phyloP scores from a whole-genome alignment of 2,329 filamentous ascomycete genomes.

The Alternaria hordeiaustralica region DNA sequence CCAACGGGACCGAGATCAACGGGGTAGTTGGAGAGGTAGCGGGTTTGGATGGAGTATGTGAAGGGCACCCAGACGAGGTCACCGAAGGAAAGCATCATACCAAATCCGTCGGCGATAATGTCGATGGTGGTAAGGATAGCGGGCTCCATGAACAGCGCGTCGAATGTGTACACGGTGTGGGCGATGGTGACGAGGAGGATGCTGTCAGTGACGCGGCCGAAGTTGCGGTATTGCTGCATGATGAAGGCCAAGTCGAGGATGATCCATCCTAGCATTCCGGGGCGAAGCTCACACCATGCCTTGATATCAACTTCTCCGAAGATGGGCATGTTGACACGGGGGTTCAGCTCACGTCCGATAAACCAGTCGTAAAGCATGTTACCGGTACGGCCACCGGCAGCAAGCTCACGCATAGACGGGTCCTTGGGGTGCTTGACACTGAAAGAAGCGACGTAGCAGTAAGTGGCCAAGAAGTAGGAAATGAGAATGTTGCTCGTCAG shows the following conservation, averaged over 20 bases:
- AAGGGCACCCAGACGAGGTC: conserved; percentile 95
- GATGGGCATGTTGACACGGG: conserved; percentile 77
- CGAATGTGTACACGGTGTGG: conserved; percentile 83
- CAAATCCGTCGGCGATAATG: conserved; percentile 90
- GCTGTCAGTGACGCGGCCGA: conserved; percentile 83
- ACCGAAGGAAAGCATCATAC: conserved; percentile 92
- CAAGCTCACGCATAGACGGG: conserved; percentile 75
- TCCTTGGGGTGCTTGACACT: conserved; percentile 75
- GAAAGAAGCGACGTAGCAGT: conserved; percentile 84
- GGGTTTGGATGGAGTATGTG: conserved; percentile 81
- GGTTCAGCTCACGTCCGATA: conserved; percentile 94
- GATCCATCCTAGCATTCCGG: conserved; percentile 88
- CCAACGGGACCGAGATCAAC: conserved; percentile 75
- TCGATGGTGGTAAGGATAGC: conserved; percentile 94
- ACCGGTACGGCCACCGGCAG: conserved; percentile 79
- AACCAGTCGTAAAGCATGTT: conserved; percentile 96
- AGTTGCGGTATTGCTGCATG: conserved; percentile 85
- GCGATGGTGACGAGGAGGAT: conserved; percentile 79
- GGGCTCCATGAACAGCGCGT: conserved; percentile 85
- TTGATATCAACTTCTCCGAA: conserved; percentile 91
- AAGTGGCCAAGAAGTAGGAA: conserved; percentile 73
- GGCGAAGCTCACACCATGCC: conserved; percentile 86
- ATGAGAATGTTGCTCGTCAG: conserved; percentile 84
- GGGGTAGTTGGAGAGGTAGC: conserved; percentile 84
- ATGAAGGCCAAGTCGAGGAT: conserved; percentile 84